Percentiles rank a stretch among this genome's conserved stretches.
Conservation (phyloP, 192 early-diverging fungal species). For the Phlyctochytrium arcticum region DNA sequence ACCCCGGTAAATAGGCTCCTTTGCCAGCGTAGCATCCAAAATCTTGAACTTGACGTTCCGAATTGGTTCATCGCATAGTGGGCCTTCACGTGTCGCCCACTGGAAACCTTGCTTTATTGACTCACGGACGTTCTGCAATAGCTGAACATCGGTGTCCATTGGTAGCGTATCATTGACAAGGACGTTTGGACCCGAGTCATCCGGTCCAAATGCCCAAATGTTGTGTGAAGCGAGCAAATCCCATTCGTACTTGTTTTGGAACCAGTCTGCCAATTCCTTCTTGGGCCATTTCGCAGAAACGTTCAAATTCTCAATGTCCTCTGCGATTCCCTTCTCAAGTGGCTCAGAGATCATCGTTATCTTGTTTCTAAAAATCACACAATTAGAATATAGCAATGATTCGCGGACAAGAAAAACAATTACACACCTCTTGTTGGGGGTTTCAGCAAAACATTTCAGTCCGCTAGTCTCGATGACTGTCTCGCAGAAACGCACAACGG, state of each 20-base stretch:
- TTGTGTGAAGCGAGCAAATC: conserved; percentile 88
- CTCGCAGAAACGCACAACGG: conserved; percentile 93
- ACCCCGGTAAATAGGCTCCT: conserved; percentile 85
- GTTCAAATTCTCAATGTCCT: conserved; percentile 82
- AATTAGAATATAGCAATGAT: background rate
- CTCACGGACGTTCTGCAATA: conserved; percentile 75
- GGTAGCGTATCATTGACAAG: conserved; percentile 95
- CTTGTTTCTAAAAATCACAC: conserved; percentile 69
- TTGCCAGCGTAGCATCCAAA: conserved; percentile 76
- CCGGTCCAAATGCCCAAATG: conserved; percentile 98
- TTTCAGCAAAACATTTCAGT: conserved; percentile 94
- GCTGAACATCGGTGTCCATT: conserved; percentile 77
- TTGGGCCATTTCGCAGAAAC: conserved; percentile 70
- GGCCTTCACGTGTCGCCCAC: conserved; percentile 96
- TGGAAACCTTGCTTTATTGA: conserved; percentile 94
- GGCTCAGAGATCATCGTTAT: conserved; percentile 95
- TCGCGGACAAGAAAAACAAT: background rate
- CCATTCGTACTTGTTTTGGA: conserved; percentile 87
- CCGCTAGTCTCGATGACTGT: conserved; percentile 92
- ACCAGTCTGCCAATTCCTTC: conserved; percentile 70
- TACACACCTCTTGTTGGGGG: conserved; percentile 91
- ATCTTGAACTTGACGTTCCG: conserved; percentile 94
- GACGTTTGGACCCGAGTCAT: conserved; percentile 86
- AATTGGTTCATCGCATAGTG: conserved; percentile 96
- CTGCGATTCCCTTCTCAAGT: conserved; percentile 82